Evolutionary conservation across 148 eudicot genomes (phyloP).

Genomic region (Cornus kousa): DNA sequence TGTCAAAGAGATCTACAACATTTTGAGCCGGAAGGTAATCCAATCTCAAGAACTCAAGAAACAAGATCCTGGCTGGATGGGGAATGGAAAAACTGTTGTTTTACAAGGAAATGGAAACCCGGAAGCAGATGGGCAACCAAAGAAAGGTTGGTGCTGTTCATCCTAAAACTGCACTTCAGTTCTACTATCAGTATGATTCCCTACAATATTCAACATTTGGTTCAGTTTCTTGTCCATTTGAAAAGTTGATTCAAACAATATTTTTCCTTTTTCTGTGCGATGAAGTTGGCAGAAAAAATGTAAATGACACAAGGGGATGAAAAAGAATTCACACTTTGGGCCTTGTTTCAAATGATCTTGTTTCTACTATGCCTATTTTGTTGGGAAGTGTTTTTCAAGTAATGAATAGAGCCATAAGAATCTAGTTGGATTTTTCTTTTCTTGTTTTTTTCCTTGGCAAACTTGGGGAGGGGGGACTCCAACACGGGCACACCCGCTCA

Average conservation of each 20-base stretch:
- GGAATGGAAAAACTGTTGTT: slow-evolving; percentile 74
- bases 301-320: neutral
- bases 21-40: slow-evolving; percentile 83
- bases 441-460: too few relatives aligned
- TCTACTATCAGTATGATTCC: neutral
- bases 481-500: too few relatives aligned
- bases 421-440: too few relatives aligned
- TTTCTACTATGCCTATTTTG: too few relatives aligned
- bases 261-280: neutral
- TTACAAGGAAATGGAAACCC: slow-evolving; percentile 42
- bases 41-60: slow-evolving; percentile 77
- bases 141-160: slow-evolving; percentile 49
- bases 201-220: neutral
- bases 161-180: slow-evolving; percentile 10
- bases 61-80: slow-evolving; percentile 52
- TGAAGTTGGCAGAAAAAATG: slow-evolving; percentile 11
- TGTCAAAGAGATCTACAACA: slow-evolving; percentile 74
- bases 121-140: slow-evolving; percentile 26
- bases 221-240: neutral
- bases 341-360: too few relatives aligned
- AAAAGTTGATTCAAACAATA: neutral
- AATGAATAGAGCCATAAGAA: too few relatives aligned
- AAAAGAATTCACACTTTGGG: neutral
- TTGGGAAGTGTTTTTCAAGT: too few relatives aligned
- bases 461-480: too few relatives aligned